Evolutionary conservation across 345 rosid species (phyloP).

Genomic region (Aquilaria malaccensis): DNA sequence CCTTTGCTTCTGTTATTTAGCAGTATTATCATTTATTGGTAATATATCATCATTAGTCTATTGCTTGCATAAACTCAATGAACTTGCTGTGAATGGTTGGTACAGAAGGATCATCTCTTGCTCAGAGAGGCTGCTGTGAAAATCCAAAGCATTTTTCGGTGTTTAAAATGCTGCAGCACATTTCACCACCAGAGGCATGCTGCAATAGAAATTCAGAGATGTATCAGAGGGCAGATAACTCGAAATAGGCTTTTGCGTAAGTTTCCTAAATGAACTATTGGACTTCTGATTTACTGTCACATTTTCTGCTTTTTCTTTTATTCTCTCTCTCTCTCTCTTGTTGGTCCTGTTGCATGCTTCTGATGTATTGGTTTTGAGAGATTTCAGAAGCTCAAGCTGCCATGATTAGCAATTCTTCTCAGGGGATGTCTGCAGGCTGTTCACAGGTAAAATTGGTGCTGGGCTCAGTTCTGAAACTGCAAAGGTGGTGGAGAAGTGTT

Average conservation of each 20-base stretch:
- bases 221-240: conserved; percentile 44
- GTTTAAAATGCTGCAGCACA: conserved; percentile 26
- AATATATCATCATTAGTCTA: conserved; percentile 5
- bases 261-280: conserved; percentile 8
- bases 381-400: conserved; percentile 35
- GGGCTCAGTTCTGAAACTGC: conserved; percentile 53
- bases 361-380: conserved; percentile 6
- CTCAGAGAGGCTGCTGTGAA: conserved; percentile 37
- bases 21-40: not conserved
- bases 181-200: conserved; percentile 37
- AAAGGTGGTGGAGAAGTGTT: conserved; percentile 79
- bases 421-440: conserved; percentile 18
- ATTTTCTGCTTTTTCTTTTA: too few species aligned
- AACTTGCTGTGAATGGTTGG: conserved; percentile 54
- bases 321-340: too few species aligned
- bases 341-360: too few species aligned
- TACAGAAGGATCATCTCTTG: conserved; percentile 36
- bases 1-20: not conserved
- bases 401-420: conserved; percentile 9
- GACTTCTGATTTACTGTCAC: not conserved
- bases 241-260: conserved; percentile 62
- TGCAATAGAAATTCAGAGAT: conserved; percentile 51
- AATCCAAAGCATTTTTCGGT: conserved; percentile 53
- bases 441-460: conserved; percentile 18
- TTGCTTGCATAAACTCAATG: conserved; percentile 33